These are phyloP conservation scores for Flammula alnicola DNA, from an alignment of 1,284 basidiomycete species.

Conservation along the genomic window DNA sequence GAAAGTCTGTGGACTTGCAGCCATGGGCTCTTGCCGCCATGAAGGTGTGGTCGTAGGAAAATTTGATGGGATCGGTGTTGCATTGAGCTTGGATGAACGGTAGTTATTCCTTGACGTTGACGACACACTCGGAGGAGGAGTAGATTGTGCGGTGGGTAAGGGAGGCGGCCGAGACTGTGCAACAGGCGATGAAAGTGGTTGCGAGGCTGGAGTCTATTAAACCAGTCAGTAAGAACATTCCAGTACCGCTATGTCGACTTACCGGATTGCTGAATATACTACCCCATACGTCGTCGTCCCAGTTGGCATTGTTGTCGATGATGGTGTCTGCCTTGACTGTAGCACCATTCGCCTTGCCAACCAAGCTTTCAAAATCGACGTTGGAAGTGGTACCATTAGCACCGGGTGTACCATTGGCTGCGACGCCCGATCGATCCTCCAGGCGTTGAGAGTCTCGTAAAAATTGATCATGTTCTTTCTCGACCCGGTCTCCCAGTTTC, in stretches of 20 bases:
- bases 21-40: slow-evolving; percentile 15
- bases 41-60: slow-evolving; percentile 19
- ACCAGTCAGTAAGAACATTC: slow-evolving; percentile 2
- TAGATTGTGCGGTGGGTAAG: slow-evolving; percentile 15
- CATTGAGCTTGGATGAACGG: slow-evolving; percentile 23
- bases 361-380: slow-evolving; percentile 77
- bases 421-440: slow-evolving; percentile 71
- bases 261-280: slow-evolving; percentile 64
- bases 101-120: slow-evolving; percentile 13
- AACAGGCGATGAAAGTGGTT: slow-evolving; percentile 15
- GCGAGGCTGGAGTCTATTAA: slow-evolving; percentile 16
- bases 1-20: slow-evolving; percentile 11
- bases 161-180: slow-evolving; percentile 15
- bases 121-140: slow-evolving; percentile 29
- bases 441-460: slow-evolving; percentile 82
- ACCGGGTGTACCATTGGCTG: slow-evolving; percentile 39
- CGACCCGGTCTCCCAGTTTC: slow-evolving; percentile 78
- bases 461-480: slow-evolving; percentile 85
- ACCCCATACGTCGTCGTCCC: slow-evolving; percentile 84
- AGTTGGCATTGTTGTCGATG: slow-evolving; percentile 48
- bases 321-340: slow-evolving; percentile 52
- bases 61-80: slow-evolving; percentile 28
- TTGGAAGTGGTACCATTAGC: slow-evolving; percentile 30
- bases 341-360: slow-evolving; percentile 54
- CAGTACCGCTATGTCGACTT: slow-evolving; percentile 17